Evolutionary conservation across 495 filamentous ascomycete species (phyloP), one percentile per base, ranked within the genome.

Genomic region (Haplographium delicatum): DNA sequence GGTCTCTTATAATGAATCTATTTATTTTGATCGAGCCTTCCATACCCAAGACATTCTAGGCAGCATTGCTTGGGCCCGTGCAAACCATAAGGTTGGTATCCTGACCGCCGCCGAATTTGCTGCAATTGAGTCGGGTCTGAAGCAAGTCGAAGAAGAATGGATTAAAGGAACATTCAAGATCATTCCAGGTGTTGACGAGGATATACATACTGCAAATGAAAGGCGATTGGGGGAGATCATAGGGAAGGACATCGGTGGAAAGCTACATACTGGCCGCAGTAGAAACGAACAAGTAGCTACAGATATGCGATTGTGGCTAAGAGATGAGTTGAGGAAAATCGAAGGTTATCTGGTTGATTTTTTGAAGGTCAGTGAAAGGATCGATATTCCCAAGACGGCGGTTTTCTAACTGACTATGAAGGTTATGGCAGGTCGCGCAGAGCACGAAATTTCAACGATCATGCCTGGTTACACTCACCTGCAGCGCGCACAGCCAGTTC

Each of bases 211-310:
- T 0, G 90, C 91, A 47, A 96, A 95, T 61, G 91, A 96, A 75
- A 83, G 91, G 45, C 79, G 91, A 33, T 72, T 97, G 18, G 85
- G 85, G 31, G 93, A 97, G 72, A 75, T 95, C 53, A 88, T 96
- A 35, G 91, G 91, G 58, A 90, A 83, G 62, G 76, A 86, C 2
- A 83, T 89, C 26, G 89, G 83, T 22, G 54, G 54, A 48, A 52
- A 52, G 50, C 50, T 52, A 28, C 50, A 52, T 30, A 52, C 50
- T 28, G 50, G 50, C 27, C 82, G 93, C 19, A 89, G 83, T 60
- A 74, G 93, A 38, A 97, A 97, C 62, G 93, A 97, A 71, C 93
- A 97, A 70, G 79, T 97, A 51, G 89, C 85, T 22, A 91, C 86
- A 19, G 91, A 96, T 60, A 91, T 96, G 86, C 83, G 91, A 37